These are phyloP conservation scores for Zopfia rhizophila DNA, from an alignment of 2,329 filamentous ascomycete species.

Conservation along the genomic window DNA sequence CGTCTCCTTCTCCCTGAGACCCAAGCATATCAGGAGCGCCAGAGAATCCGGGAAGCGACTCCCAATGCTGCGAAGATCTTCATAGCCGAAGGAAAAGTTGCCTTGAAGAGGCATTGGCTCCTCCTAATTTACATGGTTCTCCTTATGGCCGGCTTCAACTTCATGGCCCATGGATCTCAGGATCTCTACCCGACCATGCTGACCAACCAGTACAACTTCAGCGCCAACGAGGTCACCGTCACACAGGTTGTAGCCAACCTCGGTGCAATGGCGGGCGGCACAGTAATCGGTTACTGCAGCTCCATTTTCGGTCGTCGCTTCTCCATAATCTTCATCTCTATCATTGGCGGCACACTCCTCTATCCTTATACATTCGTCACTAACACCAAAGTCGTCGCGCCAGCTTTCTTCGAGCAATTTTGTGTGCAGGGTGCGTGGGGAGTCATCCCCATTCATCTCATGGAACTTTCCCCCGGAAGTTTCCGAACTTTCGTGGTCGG, in stretches of 20 bases:
- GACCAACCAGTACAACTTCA: conserved; percentile 67
- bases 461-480: conserved; percentile 77
- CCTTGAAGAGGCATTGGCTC: conserved; percentile 81
- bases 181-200: conserved; percentile 72
- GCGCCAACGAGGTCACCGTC: conserved; percentile 57
- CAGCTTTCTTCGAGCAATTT: conserved; percentile 79
- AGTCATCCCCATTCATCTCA: conserved; percentile 72
- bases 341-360: conserved; percentile 77
- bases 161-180: conserved; percentile 82
- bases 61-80: conserved; percentile 74
- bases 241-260: conserved; percentile 63
- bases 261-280: conserved; percentile 61
- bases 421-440: conserved; percentile 58
- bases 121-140: conserved; percentile 83
- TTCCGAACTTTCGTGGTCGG: conserved; percentile 81
- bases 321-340: conserved; percentile 59
- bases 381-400: conserved; percentile 73
- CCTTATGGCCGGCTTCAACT: conserved; percentile 92
- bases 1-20: conserved; percentile 84
- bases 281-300: conserved; percentile 57
- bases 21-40: conserved; percentile 73
- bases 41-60: conserved; percentile 68
- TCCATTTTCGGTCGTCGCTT: conserved; percentile 60
- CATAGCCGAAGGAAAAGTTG: conserved; percentile 79
- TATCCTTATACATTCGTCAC: conserved; percentile 83